These are phyloP conservation scores for Cyberlindnera misumaiensis DNA, from an alignment of 805 yeast genomes.

Conservation along the genomic window DNA sequence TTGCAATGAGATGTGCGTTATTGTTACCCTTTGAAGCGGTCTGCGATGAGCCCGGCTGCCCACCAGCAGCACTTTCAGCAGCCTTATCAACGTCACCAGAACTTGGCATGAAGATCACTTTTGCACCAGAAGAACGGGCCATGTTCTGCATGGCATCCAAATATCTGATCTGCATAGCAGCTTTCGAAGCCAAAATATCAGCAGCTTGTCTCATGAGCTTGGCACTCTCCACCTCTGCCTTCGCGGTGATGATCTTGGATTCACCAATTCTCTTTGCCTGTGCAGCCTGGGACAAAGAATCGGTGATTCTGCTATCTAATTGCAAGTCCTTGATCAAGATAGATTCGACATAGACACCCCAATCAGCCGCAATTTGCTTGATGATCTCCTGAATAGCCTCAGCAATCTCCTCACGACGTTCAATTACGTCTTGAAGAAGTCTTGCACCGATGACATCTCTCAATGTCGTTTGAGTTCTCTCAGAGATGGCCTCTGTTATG, in stretches of 20 bases:
- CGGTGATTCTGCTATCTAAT: constrained; percentile 47
- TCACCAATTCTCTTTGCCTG: constrained; percentile 74
- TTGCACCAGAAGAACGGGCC: constrained; percentile 56
- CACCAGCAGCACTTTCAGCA: constrained; percentile 5
- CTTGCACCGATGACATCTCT: constrained; percentile 67
- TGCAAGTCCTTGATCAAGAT: constrained; percentile 61
- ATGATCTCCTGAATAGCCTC: constrained; percentile 55
- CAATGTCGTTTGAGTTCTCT: constrained; percentile 66
- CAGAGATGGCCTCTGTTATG: constrained; percentile 49
- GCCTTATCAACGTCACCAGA: constrained; percentile 32
- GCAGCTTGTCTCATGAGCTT: constrained; percentile 75
- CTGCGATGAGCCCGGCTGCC: not conserved
- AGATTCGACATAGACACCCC: constrained; percentile 69
- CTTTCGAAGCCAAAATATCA: constrained; percentile 63
- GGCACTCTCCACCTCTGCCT: constrained; percentile 71
- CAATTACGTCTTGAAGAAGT: constrained; percentile 63
- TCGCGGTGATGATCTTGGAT: constrained; percentile 66
- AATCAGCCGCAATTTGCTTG: constrained; percentile 51
- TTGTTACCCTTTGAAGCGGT: not conserved
- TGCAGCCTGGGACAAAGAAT: constrained; percentile 64
- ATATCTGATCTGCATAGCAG: constrained; percentile 75
- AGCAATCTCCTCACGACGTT: constrained; percentile 66
- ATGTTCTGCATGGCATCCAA: constrained; percentile 73
- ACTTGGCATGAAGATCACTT: constrained; percentile 69
- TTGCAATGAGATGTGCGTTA: constrained; percentile 2